Evolutionary conservation across 2,329 filamentous ascomycete genomes (phyloP).

Genomic region (Cyphellophora attinorum): DNA sequence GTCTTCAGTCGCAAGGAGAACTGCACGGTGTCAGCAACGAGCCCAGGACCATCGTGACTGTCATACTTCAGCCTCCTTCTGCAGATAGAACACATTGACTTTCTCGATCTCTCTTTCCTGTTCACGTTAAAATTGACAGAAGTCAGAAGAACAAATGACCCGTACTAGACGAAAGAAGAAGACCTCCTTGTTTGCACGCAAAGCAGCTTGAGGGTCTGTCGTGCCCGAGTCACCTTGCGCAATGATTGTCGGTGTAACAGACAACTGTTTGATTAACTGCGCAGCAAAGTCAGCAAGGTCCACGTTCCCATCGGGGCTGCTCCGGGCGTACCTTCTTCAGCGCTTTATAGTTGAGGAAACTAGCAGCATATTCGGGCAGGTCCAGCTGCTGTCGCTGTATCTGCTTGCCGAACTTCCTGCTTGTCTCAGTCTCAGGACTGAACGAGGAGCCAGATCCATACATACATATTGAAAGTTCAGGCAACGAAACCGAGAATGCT

Average conservation of each 20-base stretch:
- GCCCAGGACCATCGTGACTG: conserved; percentile 1
- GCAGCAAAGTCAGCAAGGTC: conserved; percentile 19
- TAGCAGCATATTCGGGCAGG: conserved; percentile 97
- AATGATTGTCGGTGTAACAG: conserved; percentile 74
- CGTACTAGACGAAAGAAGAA: conserved; percentile 94
- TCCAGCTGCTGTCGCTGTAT: conserved; percentile 99
- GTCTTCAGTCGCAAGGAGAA: conserved; percentile 89
- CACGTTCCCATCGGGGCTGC: too few relatives aligned
- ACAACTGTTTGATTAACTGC: conserved; percentile 97
- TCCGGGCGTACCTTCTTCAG: conserved; percentile 91
- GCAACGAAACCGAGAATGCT: too few relatives aligned
- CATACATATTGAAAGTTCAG: not conserved
- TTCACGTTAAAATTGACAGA: conserved; percentile 2
- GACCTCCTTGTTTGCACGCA: conserved; percentile 94
- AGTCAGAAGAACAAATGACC: conserved; percentile 1
- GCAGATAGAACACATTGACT: conserved; percentile 93
- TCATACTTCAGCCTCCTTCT: conserved; percentile 92
- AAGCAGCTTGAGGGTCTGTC: conserved; percentile 36
- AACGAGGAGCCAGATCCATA: not conserved
- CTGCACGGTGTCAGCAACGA: conserved; percentile 34
- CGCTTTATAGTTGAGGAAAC: conserved; percentile 98
- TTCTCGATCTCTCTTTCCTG: conserved; percentile 97
- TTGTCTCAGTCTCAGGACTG: conserved; percentile 8
- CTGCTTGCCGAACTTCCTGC: conserved; percentile 99
- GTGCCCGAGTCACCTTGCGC: conserved; percentile 55